Conservation (phyloP, 2,329 filamentous ascomycete species). For the Nemania abortiva region DNA sequence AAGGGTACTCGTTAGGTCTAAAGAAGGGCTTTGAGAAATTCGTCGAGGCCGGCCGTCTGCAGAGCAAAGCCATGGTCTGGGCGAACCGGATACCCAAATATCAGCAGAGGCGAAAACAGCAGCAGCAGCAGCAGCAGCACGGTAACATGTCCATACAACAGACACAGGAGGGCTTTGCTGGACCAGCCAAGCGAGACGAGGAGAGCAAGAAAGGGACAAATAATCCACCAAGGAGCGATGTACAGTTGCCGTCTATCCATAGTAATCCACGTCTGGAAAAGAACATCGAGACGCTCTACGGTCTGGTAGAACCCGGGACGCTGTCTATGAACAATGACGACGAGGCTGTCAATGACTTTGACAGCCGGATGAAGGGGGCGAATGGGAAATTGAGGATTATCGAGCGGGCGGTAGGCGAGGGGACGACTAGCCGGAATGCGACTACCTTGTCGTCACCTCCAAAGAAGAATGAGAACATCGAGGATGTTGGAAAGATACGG, state of each 20-base stretch:
- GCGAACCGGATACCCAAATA: constrained; percentile 71
- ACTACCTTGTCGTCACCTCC: constrained; percentile 17
- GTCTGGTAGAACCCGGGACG: constrained; percentile 81
- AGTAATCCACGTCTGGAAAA: constrained; percentile 76
- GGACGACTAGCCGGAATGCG: constrained; percentile 4
- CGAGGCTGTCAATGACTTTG: constrained; percentile 89
- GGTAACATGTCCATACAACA: neutral
- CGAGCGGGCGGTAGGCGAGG: constrained; percentile 72
- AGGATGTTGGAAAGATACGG: constrained; percentile 44
- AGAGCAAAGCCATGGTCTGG: constrained; percentile 87
- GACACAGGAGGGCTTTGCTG: neutral
- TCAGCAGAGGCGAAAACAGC: constrained; percentile 24
- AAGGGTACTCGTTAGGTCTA: constrained; percentile 90
- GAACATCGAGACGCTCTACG: constrained; percentile 80
- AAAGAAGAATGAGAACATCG: constrained; percentile 48
- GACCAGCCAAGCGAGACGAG: neutral
- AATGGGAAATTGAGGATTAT: constrained; percentile 87
- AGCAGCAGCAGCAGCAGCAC: neutral
- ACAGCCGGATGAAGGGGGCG: constrained; percentile 84
- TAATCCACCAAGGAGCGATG: neutral
- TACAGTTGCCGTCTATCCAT: constrained; percentile 55
- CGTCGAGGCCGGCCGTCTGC: constrained; percentile 79
- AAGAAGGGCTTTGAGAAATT: constrained; percentile 97
- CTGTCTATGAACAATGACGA: constrained; percentile 86
- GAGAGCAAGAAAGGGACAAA: constrained; percentile 6